These are phyloP conservation scores for Orbilia oligospora DNA, from an alignment of 2,329 filamentous ascomycete genomes.

Conservation along the genomic window DNA sequence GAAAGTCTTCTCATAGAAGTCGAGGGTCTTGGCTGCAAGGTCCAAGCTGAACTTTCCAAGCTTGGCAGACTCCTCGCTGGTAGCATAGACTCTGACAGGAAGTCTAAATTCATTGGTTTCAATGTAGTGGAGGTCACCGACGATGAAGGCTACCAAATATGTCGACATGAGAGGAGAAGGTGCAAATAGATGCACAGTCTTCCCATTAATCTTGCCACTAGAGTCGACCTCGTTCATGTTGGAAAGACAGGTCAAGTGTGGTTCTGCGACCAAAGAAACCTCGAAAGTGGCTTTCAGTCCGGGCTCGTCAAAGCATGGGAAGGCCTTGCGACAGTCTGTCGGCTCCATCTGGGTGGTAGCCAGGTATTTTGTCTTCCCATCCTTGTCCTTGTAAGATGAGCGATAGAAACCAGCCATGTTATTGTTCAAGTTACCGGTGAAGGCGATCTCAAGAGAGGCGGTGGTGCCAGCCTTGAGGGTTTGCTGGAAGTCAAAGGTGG, in stretches of 20 bases:
- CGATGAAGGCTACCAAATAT: slow-evolving; percentile 92
- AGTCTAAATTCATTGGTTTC: slow-evolving; percentile 93
- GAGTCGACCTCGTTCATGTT: slow-evolving; percentile 84
- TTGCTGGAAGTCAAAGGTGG: slow-evolving; percentile 83
- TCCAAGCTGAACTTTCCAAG: slow-evolving; percentile 92
- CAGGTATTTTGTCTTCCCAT: slow-evolving; percentile 84
- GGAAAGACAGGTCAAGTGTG: slow-evolving; percentile 89
- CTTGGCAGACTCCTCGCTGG: slow-evolving; percentile 83
- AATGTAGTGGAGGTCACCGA: slow-evolving; percentile 93
- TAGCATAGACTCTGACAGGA: slow-evolving; percentile 93
- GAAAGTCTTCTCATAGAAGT: slow-evolving; percentile 96
- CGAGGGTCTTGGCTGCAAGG: slow-evolving; percentile 87
- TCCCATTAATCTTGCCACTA: slow-evolving; percentile 77
- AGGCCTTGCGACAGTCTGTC: slow-evolving; percentile 88
- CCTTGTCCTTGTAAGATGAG: slow-evolving; percentile 87
- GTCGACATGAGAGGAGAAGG: slow-evolving; percentile 95
- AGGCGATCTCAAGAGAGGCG: slow-evolving; percentile 82
- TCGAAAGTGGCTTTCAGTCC: slow-evolving; percentile 93
- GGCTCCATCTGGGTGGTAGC: slow-evolving; percentile 97
- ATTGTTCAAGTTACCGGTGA: slow-evolving; percentile 85
- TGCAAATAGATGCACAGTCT: slow-evolving; percentile 92
- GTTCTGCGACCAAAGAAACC: slow-evolving; percentile 89
- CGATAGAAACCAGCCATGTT: slow-evolving; percentile 98
- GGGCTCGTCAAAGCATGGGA: slow-evolving; percentile 97
- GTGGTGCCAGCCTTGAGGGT: slow-evolving; percentile 80